phyloP scores from a whole-genome alignment of 1,284 basidiomycete species.

The Moniliella sp. region DNA sequence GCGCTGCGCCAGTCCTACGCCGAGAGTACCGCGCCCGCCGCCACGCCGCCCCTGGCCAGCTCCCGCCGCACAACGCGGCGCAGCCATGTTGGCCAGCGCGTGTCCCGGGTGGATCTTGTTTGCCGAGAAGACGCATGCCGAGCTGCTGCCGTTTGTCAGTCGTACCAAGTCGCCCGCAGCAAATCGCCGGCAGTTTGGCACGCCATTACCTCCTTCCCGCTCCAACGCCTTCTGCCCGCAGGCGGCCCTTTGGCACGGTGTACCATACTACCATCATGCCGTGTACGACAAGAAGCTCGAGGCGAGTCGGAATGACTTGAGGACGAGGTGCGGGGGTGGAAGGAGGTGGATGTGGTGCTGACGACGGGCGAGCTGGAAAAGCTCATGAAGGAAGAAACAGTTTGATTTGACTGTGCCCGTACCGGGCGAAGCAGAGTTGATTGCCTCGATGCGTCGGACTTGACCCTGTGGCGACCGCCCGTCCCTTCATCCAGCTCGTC shows the following conservation, averaged over 20 bases:
- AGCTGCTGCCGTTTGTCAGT: constrained; percentile 74
- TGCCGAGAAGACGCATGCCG: constrained; percentile 79
- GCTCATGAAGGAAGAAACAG: constrained; percentile 57
- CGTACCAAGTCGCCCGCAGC: constrained; percentile 75
- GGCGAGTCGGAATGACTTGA: constrained; percentile 47
- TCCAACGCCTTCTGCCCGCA: too few relatives aligned
- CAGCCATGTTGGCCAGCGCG: constrained; percentile 76
- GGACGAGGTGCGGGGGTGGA: constrained; percentile 34
- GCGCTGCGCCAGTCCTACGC: constrained; percentile 56
- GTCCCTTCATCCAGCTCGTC: background rate
- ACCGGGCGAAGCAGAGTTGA: constrained; percentile 37
- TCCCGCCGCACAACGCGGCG: constrained; percentile 4
- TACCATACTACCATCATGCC: constrained; percentile 97
- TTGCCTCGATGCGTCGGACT: background rate
- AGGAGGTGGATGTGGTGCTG: constrained; percentile 88
- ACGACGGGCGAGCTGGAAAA: constrained; percentile 84
- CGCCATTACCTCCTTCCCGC: constrained; percentile 52
- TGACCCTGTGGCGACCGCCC: too few relatives aligned
- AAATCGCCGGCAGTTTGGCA: constrained; percentile 74
- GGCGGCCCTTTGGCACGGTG: constrained; percentile 1
- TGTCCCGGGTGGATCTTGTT: constrained; percentile 99
- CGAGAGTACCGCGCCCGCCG: too few relatives aligned
- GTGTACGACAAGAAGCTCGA: constrained; percentile 99
- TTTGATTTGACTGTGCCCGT: constrained; percentile 52
- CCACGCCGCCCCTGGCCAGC: too few relatives aligned